phyloP scores from a whole-genome alignment of 2,329 filamentous ascomycete genomes.

The Trichophyton simii region DNA sequence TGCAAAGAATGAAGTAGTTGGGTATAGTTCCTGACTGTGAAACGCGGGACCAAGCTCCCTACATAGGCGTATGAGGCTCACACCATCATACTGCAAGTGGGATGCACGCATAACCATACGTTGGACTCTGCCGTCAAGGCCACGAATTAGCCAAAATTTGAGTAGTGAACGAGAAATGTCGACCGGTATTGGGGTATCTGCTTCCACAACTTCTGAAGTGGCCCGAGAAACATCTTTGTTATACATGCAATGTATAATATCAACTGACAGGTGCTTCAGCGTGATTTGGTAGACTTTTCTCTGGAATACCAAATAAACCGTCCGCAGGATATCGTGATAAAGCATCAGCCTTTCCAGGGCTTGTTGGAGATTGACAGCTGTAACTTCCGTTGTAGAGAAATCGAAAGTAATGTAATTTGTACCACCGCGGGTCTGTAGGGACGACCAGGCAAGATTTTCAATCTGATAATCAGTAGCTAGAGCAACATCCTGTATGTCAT shows the following conservation, averaged over 20 bases:
- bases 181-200: background rate
- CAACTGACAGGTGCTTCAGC: background rate
- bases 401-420: background rate
- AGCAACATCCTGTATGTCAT: background rate
- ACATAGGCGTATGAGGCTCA: conserved; percentile 41
- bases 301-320: background rate
- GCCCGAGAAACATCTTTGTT: background rate
- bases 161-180: background rate
- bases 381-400: background rate
- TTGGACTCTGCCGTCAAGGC: background rate
- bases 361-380: background rate
- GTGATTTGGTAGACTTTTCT: background rate
- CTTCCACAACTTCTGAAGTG: background rate
- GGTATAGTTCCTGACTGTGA: background rate
- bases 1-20: background rate
- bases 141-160: background rate
- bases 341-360: background rate
- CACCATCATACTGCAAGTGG: conserved; percentile 52
- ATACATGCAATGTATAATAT: background rate
- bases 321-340: background rate
- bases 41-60: background rate
- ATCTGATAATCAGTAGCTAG: background rate
- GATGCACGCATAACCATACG: conserved; percentile 47
- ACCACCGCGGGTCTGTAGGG: background rate
- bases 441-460: background rate